These are phyloP conservation scores for Pichia norvegensis DNA, from an alignment of 1,139 yeast genomes.

Conservation along the genomic window DNA sequence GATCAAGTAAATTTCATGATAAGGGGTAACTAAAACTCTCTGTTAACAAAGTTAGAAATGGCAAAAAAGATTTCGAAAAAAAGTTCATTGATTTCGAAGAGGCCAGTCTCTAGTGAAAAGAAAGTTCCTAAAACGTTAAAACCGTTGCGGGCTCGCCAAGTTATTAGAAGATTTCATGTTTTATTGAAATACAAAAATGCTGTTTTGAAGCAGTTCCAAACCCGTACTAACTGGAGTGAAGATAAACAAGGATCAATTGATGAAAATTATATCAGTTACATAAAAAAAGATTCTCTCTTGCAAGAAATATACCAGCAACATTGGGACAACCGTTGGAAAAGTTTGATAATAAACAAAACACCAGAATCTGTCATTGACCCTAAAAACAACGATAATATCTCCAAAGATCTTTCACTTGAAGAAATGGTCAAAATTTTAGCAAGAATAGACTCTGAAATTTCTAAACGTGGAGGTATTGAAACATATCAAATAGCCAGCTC, in stretches of 20 bases:
- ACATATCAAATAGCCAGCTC: constrained; percentile 84
- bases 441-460: constrained; percentile 52
- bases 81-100: constrained; percentile 5
- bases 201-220: constrained; percentile 28
- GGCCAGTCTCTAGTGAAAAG: constrained; percentile 15
- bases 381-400: constrained; percentile 8
- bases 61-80: constrained; percentile 1
- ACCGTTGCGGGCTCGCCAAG: constrained; percentile 58
- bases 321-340: constrained; percentile 9
- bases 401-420: constrained; percentile 1
- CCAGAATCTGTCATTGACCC: constrained; percentile 13
- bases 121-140: constrained; percentile 36
- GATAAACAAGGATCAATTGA: constrained; percentile 21
- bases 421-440: constrained; percentile 33
- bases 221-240: constrained; percentile 15
- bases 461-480: constrained; percentile 58
- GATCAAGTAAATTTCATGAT: no score
- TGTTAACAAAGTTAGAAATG: no score
- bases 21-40: no score
- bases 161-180: constrained; percentile 63
- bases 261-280: constrained; percentile 24
- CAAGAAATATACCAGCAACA: constrained; percentile 8
- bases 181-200: constrained; percentile 44
- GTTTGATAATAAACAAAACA: constrained; percentile 21
- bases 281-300: neutral